A percentile compares a stretch with the other conserved stretches of the same genome.
Conservation (phyloP, 2,329 filamentous ascomycete species). For the Colletotrichum liaoningense region DNA sequence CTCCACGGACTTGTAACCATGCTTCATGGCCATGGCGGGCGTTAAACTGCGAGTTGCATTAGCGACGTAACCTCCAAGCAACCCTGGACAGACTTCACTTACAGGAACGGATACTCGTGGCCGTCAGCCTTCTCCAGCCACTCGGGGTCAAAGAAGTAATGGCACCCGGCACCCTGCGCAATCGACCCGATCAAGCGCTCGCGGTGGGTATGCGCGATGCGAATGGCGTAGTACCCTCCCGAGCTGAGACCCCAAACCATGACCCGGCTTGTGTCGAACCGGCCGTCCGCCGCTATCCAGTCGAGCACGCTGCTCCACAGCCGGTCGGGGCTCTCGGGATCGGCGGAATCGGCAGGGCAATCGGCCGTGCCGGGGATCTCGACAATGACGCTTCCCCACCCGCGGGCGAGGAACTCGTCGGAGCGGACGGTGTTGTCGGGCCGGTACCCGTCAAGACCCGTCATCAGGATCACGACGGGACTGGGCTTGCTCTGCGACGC, state of each 20-base stretch:
- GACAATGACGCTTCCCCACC: slow-evolving; percentile 71
- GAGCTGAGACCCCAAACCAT: slow-evolving; percentile 74
- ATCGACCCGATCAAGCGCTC: slow-evolving; percentile 64
- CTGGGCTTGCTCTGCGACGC: slow-evolving; percentile 37
- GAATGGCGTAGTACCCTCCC: slow-evolving; percentile 76
- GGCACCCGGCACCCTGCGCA: slow-evolving; percentile 68
- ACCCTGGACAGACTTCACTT: slow-evolving; percentile 37
- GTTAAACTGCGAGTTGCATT: slow-evolving; percentile 52
- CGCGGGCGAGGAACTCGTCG: slow-evolving; percentile 71
- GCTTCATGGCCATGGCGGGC: slow-evolving; percentile 69
- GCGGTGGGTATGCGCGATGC: slow-evolving; percentile 75
- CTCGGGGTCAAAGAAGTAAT: slow-evolving; percentile 64
- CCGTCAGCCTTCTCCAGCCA: slow-evolving; percentile 71
- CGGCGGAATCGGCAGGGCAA: slow-evolving; percentile 71
- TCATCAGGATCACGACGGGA: slow-evolving; percentile 68
- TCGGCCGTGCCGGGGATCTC: slow-evolving; percentile 67
- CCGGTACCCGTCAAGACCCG: slow-evolving; percentile 71
- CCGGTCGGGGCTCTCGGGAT: slow-evolving; percentile 69
- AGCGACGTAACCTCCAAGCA: neutral
- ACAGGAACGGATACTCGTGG: slow-evolving; percentile 74
- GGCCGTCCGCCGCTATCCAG: slow-evolving; percentile 63
- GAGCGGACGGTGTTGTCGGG: slow-evolving; percentile 71
- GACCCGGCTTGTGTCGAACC: slow-evolving; percentile 68
- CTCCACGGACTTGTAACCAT: slow-evolving; percentile 68
- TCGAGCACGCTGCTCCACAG: slow-evolving; percentile 71